A percentile compares a stretch with the other conserved stretches of the same genome.
These are phyloP conservation scores for Micractinium sp. DNA, from an alignment of 139 green algal genomes.

Conservation along the genomic window DNA sequence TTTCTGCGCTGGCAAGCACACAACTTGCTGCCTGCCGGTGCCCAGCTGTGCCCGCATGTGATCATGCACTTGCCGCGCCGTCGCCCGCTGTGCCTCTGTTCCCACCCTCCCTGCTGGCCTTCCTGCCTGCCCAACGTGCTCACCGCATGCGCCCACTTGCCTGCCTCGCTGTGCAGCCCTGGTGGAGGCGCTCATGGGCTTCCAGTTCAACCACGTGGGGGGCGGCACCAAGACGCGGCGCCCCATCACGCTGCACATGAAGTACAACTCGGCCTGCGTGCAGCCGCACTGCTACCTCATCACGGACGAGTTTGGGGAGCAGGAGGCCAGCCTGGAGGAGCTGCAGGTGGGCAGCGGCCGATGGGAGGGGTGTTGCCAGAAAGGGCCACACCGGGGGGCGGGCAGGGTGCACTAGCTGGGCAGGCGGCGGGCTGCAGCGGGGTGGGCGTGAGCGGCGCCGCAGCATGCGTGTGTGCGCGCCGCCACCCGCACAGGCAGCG, in stretches of 20 bases:
- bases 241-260: slow-evolving; percentile 97
- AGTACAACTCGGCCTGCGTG: slow-evolving; percentile 88
- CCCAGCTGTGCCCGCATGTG: background rate
- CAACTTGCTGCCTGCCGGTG: background rate
- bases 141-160: background rate
- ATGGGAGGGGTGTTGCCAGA: too few species aligned
- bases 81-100: background rate
- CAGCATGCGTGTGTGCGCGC: background rate
- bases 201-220: slow-evolving; percentile 98
- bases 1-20: background rate
- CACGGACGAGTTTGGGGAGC: slow-evolving; percentile 83
- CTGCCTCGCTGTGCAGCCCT: slow-evolving; percentile 66
- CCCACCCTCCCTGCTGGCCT: background rate
- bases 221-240: slow-evolving; percentile 96
- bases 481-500: too few species aligned
- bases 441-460: background rate
- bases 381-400: too few species aligned
- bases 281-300: slow-evolving; percentile 91
- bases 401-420: too few species aligned
- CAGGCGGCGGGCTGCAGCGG: background rate
- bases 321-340: slow-evolving; percentile 86
- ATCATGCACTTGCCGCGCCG: background rate
- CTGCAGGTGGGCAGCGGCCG: slow-evolving; percentile 87
- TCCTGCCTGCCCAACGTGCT: background rate
- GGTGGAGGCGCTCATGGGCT: slow-evolving; percentile 96